Base-by-base conservation (phyloP, 169 alveolate genomes). In the Fabrea salina region DNA sequence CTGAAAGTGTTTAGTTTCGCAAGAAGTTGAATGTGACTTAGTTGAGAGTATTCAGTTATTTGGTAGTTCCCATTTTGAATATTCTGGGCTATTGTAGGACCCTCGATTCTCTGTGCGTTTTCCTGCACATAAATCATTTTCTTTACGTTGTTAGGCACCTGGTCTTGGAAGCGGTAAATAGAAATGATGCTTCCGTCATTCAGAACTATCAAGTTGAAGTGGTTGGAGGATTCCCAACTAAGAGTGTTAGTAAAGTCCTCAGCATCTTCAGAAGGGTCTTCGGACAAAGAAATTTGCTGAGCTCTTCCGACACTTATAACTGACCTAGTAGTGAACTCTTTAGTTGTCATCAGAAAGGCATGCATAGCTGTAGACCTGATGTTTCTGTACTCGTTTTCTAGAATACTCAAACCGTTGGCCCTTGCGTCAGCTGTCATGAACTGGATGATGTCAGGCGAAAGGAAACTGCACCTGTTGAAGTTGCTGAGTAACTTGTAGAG, bases 241-340 rank as follows among this genome's bases (percentile, higher is more conserved):
- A 30, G 13, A n/a, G 16, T 35, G 11, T 37, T 22, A 32, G 32
- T 35, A 13, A 27, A 5, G 1, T 61, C 43, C 39, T 61, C 74
- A 11, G 11, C n/a, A 1, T 4, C 2, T 1, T 37, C 50, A 8
- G 41, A 13, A 0, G 25, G 32, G 41, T 25, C 50, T 30, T 37
- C 50, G 3, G 7, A 35, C 39, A 8, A 16, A 0, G 50, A 19
- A 32, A 35, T 61, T 64, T 3, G 1, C 41, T 64, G 75, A 3
- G 25, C 30, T 8, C 30, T 41, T 64, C 30, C 41, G 7, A 64
- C 57, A 8, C 25, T 35, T 32, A 19, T 16, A 13, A 64, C n/a
- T 5, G 51, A 32, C 25, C 25, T 61, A 35, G 74, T 61, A 27
- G 74, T 61, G 39, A 61, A 61, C 50, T 61, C 74, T 61, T 61